Evolutionary conservation across 345 rosid species (phyloP).

Genomic region (Euphorbia tirucalli): DNA sequence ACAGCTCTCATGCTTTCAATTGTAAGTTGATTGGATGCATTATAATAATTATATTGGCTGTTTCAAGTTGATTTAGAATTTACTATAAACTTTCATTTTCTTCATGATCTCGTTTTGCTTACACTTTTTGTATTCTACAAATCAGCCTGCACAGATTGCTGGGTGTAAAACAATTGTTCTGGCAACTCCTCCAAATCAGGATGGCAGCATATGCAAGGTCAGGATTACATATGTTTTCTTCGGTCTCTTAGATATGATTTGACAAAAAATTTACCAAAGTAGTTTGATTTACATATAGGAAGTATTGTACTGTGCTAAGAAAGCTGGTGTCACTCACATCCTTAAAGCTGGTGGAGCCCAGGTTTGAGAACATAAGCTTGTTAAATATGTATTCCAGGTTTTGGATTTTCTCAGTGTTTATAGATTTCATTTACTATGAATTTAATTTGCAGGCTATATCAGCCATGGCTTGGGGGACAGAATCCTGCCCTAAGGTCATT

Average conservation of each 20-base stretch:
- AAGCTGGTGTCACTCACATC: conserved; percentile 87
- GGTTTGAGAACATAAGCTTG: conserved; percentile 38
- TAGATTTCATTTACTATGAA: background rate
- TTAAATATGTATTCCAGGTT: background rate
- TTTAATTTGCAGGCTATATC: conserved; percentile 65
- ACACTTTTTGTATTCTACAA: conserved; percentile 15
- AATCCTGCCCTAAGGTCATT: conserved; percentile 90
- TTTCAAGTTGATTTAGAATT: background rate
- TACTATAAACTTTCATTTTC: background rate
- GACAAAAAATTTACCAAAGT: background rate
- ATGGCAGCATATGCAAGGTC: conserved; percentile 91
- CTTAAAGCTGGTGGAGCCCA: conserved; percentile 98
- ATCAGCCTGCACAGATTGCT: conserved; percentile 92
- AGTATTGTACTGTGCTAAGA: conserved; percentile 89
- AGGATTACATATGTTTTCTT: background rate
- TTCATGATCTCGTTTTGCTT: conserved; percentile 8
- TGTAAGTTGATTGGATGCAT: conserved; percentile 43
- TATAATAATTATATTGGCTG: conserved; percentile 4
- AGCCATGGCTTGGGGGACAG: conserved; percentile 98
- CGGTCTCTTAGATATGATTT: background rate
- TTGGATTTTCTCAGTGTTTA: background rate
- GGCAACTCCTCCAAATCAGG: conserved; percentile 80
- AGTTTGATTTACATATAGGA: conserved; percentile 41
- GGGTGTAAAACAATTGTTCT: conserved; percentile 84
- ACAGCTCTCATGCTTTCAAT: conserved; percentile 91